Base-by-base conservation (phyloP, 2,329 filamentous ascomycete species). In the Xylaria sp. region DNA sequence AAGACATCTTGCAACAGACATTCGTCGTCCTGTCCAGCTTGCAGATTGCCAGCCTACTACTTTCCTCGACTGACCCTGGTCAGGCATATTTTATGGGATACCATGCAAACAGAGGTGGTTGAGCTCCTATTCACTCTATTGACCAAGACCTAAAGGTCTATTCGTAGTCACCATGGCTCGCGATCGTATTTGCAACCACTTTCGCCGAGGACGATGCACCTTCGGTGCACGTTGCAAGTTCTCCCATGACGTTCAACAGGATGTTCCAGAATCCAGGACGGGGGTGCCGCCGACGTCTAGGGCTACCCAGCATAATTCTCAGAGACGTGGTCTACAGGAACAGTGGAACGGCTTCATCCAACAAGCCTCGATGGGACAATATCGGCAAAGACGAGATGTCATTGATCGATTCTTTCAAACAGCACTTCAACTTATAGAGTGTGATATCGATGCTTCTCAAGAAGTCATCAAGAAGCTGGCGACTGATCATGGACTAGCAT, bases 381-480 rank as follows among this genome's bases (percentile, higher is more conserved):
- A 38, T 34, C 19, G 19, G 44, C 41, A 19, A 34, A 43, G 39
- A 2, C 45, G 45, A 37, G 44, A 22, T 17, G 20, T 26, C 29
- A 26, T 21, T 13, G 48, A 62, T 49, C 60, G 56, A 4, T 70
- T 71, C 52, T 72, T 72, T 41, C 45, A 61, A 24, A 54, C 71
- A n/a, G 66, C 64, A 16, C 55, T 66, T 1, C 56, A 68, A 26
- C 46, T 72, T 37, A 63, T 70, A 54, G 68, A 68, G 9, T 66
- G 68, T 13, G 70, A 72, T 29, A 39, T 66, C 4, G 66, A 66
- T 6, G 63, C 47, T 11, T 65, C 61, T 17, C 68, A 72, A 42
- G 68, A 70, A 39, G 56, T 59, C n/a, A 57, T 69, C 48, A 66
- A 57, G 40, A 57, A 60, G 2, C 52, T 73, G n/a, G 64, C 66